Conservation (phyloP, 768 basidiomycete species). For the Stropharia rugosoannulata region DNA sequence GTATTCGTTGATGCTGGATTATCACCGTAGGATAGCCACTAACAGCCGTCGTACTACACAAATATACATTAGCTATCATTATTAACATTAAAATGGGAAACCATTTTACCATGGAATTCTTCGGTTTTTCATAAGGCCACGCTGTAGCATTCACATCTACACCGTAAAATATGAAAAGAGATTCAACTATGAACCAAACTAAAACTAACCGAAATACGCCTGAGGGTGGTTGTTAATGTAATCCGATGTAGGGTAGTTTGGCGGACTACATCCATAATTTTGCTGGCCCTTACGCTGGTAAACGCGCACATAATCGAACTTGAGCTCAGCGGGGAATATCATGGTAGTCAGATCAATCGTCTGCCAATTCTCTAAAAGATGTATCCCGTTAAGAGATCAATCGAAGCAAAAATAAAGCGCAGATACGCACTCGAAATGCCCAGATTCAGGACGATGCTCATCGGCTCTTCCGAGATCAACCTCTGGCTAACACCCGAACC, state of each 20-base stretch:
- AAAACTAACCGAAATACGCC: conserved; percentile 57
- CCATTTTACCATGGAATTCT: conserved; percentile 25
- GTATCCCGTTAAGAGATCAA: not conserved
- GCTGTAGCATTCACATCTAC: conserved; percentile 41
- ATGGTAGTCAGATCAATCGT: conserved; percentile 51
- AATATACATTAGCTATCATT: not conserved
- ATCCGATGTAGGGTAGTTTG: conserved; percentile 60
- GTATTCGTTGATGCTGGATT: not conserved
- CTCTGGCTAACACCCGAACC: conserved; percentile 59
- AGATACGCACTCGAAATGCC: conserved; percentile 53
- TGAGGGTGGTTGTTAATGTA: conserved; percentile 57
- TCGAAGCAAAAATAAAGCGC: not conserved
- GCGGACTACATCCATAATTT: conserved; percentile 70
- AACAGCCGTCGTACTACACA: conserved; percentile 4
- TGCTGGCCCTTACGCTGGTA: conserved; percentile 61
- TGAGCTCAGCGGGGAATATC: conserved; percentile 68
- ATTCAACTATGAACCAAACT: not conserved
- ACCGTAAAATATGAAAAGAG: not conserved
- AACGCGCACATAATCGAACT: conserved; percentile 79
- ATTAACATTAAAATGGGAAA: not conserved
- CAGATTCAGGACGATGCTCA: conserved; percentile 61
- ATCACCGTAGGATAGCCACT: not conserved
- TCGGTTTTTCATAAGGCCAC: conserved; percentile 43
- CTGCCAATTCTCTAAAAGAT: conserved; percentile 61
- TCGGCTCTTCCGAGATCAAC: conserved; percentile 56